These are phyloP conservation scores for Adansonia grandidieri DNA, from an alignment of 441 rosid genomes.

Conservation along the genomic window DNA sequence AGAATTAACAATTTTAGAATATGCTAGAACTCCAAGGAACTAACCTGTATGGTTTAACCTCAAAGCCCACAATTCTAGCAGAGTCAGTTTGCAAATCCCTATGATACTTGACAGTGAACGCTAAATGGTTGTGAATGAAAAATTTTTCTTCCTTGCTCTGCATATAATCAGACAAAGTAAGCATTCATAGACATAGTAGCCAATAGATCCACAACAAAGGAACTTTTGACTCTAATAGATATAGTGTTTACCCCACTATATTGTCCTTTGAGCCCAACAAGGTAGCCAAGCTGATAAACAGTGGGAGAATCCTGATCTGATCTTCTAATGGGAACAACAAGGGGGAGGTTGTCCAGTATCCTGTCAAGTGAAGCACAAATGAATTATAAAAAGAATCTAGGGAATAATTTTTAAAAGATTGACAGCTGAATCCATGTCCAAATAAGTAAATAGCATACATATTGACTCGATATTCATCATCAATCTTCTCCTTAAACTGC, in stretches of 20 bases:
- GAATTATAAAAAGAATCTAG: slow-evolving; percentile 22
- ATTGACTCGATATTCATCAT: slow-evolving; percentile 72
- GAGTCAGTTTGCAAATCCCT: slow-evolving; percentile 55
- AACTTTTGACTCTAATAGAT: background rate
- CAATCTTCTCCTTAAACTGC: slow-evolving; percentile 65
- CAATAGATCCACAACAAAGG: background rate
- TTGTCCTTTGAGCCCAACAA: slow-evolving; percentile 71
- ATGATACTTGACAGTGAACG: slow-evolving; percentile 70
- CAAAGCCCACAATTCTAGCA: slow-evolving; percentile 75
- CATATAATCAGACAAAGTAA: slow-evolving; percentile 29
- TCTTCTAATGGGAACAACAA: slow-evolving; percentile 66
- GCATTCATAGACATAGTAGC: slow-evolving; percentile 39
- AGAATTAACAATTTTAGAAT: slow-evolving; percentile 18
- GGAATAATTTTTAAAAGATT: background rate
- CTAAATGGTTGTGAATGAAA: slow-evolving; percentile 69
- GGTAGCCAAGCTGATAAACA: slow-evolving; percentile 70
- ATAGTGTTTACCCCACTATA: slow-evolving; percentile 56
- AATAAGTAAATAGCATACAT: slow-evolving; percentile 44
- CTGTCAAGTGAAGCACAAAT: slow-evolving; percentile 37
- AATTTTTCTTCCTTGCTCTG: slow-evolving; percentile 68
- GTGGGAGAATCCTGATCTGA: slow-evolving; percentile 57
- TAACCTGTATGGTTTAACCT: slow-evolving; percentile 71
- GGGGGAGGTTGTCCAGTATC: slow-evolving; percentile 78
- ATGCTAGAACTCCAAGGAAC: slow-evolving; percentile 22
- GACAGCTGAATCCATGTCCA: slow-evolving; percentile 10